These are phyloP conservation scores for Synchytrium microbalum DNA, from an alignment of 371 early-diverging fungal genomes.

Conservation along the genomic window DNA sequence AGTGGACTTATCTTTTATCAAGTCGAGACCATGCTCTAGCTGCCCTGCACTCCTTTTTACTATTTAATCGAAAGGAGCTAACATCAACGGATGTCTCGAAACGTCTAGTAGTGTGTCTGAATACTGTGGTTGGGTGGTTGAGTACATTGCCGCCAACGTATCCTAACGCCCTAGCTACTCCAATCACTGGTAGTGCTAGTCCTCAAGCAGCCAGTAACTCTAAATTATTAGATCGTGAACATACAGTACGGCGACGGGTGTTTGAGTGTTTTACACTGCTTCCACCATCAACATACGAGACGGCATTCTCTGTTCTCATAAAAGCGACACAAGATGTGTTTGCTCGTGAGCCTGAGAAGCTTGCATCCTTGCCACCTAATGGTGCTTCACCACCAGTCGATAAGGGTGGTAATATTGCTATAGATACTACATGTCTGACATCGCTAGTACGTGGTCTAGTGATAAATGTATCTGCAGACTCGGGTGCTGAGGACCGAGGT, in stretches of 20 bases:
- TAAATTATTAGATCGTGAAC: slow-evolving; percentile 44
- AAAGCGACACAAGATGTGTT: slow-evolving; percentile 31
- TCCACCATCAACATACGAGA: slow-evolving; percentile 62
- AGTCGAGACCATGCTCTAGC: slow-evolving; percentile 61
- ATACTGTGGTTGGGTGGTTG: slow-evolving; percentile 62
- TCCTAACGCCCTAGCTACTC: slow-evolving; percentile 7
- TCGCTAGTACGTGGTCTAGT: slow-evolving; percentile 17
- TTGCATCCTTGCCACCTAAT: slow-evolving; percentile 2
- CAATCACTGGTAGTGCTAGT: slow-evolving; percentile 25
- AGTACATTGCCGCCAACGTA: slow-evolving; percentile 50
- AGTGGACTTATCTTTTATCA: slow-evolving; percentile 61
- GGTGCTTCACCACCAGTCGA: neutral
- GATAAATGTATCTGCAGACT: slow-evolving; percentile 14
- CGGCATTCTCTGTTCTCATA: slow-evolving; percentile 47
- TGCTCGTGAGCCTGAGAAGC: slow-evolving; percentile 41
- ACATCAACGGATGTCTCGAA: slow-evolving; percentile 71
- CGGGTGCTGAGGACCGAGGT: slow-evolving; percentile 25
- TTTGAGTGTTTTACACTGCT: slow-evolving; percentile 66
- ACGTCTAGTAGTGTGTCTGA: slow-evolving; percentile 67
- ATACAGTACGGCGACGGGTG: slow-evolving; percentile 53
- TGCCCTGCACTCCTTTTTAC: slow-evolving; percentile 64
- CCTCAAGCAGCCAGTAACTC: slow-evolving; percentile 8
- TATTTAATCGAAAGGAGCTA: slow-evolving; percentile 56
- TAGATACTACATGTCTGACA: slow-evolving; percentile 17
- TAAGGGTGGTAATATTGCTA: slow-evolving; percentile 1